Base-by-base conservation (phyloP, 106 monocot species). In the Posidonia australis region DNA sequence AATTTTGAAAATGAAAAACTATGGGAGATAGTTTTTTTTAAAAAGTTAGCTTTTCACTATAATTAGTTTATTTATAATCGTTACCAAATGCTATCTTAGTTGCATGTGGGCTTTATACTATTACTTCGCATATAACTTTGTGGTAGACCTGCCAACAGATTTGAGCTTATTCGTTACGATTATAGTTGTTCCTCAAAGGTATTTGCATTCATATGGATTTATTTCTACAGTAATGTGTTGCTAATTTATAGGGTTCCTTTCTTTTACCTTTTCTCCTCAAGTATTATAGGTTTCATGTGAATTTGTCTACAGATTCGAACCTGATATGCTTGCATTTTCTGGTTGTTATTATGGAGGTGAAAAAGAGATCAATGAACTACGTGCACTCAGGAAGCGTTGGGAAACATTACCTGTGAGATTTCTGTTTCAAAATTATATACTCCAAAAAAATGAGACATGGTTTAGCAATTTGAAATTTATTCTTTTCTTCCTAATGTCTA, bases 351-450 rank as follows among this genome's bases (percentile, higher is more conserved):
- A 73, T 32, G 72, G 72, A 46, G 72, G 72, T 14, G 51, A 73
- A 42, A 65, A 65, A 57, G 72, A 73, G 41, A 58, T 55, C 3
- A 56, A 65, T 45, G 56, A 73, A 16, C 32, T 73, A 13, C 64
- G 72, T 16, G 65, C 65, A 54, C 64, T 73, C 19, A 46, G 72
- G 29, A 73, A 65, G 57, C 64, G 72, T 5, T 88, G 88, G 88
- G 71, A 52, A 46, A 88, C 88, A 56, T 56, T 88, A 69, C 88
- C 84, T 51, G 88, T 88, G 60, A 67, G 74, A 56, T 67, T 57
- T n/a, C 54, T 61, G 7, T 54, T 13, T 42, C 44, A 26, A 31
- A 17, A 18, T 64, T 64, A 45, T 3, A n/a, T n/a, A n/a, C n/a
- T n/a, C n/a, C n/a, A n/a, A n/a, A n/a, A n/a, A n/a, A n/a, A n/a